These are phyloP conservation scores for Mycena epipterygia DNA, from an alignment of 768 basidiomycete genomes.

Conservation along the genomic window DNA sequence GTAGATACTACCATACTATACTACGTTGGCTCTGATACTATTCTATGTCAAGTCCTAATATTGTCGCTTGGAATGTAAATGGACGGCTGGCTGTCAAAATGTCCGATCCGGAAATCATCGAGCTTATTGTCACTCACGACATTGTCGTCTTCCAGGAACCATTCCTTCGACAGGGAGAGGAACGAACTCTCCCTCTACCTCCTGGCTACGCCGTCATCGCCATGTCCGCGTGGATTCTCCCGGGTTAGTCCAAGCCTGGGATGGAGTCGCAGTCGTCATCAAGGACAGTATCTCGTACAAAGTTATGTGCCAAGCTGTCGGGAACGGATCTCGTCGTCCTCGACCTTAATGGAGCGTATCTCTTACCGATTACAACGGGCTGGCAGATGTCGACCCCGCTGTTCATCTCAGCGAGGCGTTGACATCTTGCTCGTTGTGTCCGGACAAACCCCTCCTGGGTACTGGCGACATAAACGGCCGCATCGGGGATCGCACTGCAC, in stretches of 20 bases:
- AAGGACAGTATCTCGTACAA: neutral
- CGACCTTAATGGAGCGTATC: slow-evolving; percentile 3
- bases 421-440: neutral
- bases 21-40: neutral
- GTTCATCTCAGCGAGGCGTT: neutral
- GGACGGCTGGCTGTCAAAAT: slow-evolving; percentile 13
- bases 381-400: neutral
- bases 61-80: slow-evolving; percentile 10
- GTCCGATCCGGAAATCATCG: neutral
- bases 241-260: neutral
- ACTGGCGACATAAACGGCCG: neutral
- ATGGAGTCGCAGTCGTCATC: neutral
- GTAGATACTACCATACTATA: neutral
- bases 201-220: neutral
- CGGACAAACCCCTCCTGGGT: neutral
- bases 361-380: neutral
- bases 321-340: slow-evolving; percentile 5
- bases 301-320: neutral
- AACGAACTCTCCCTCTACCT: neutral
- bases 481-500: neutral
- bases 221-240: neutral
- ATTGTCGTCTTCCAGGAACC: slow-evolving; percentile 9
- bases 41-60: neutral
- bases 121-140: neutral
- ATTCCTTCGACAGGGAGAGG: neutral